These are phyloP conservation scores for Lyophyllum semitale DNA, from an alignment of 768 basidiomycete genomes.

Conservation along the genomic window DNA sequence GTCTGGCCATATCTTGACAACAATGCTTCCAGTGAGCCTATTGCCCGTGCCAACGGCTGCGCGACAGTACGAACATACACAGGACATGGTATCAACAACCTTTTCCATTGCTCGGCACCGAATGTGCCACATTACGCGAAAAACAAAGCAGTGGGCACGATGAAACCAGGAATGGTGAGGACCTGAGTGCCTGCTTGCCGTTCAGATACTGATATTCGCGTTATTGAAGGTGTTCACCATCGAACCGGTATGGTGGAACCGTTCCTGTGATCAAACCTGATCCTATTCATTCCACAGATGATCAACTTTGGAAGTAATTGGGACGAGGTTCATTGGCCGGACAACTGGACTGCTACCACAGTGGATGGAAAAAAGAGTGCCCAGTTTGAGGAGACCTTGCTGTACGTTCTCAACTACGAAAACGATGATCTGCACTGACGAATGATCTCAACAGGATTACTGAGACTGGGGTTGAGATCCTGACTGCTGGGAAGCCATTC, in stretches of 20 bases:
- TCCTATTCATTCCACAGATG: constrained; percentile 58
- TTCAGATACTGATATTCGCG: constrained; percentile 1
- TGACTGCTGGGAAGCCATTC: constrained; percentile 53
- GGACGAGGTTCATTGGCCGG: constrained; percentile 85
- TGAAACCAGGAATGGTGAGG: constrained; percentile 92
- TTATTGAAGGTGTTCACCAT: constrained; percentile 63
- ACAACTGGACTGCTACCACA: constrained; percentile 97
- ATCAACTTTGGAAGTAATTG: constrained; percentile 84
- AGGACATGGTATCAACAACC: constrained; percentile 85
- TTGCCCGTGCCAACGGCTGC: constrained; percentile 82
- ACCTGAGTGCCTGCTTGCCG: neutral
- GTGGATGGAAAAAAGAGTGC: constrained; percentile 88
- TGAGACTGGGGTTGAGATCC: constrained; percentile 85
- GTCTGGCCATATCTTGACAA: constrained; percentile 1
- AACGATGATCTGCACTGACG: neutral
- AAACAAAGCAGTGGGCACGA: constrained; percentile 88
- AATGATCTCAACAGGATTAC: constrained; percentile 64
- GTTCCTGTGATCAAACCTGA: neutral
- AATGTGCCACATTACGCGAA: constrained; percentile 96
- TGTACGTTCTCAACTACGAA: constrained; percentile 56
- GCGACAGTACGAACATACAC: constrained; percentile 91
- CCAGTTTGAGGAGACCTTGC: constrained; percentile 95
- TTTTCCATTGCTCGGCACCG: constrained; percentile 84
- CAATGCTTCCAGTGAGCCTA: constrained; percentile 62
- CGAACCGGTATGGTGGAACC: constrained; percentile 58